Conservation (phyloP, 441 rosid species). For the Bruguiera hainesii region DNA sequence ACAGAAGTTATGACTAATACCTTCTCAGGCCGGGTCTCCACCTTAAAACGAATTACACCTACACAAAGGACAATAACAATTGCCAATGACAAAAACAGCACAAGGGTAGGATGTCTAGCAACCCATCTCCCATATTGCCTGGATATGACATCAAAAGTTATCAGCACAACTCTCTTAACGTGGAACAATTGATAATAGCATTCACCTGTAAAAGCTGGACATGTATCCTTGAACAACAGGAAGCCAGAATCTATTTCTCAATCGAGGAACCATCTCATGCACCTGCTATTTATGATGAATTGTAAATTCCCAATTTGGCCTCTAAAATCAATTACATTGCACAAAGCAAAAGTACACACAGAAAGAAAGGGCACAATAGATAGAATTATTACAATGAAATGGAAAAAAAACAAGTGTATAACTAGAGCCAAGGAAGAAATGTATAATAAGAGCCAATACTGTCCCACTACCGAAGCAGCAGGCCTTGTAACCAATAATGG, state of each 20-base stretch:
- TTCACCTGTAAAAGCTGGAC: slow-evolving; percentile 73
- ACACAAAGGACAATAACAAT: slow-evolving; percentile 71
- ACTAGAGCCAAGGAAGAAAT: too few relatives aligned
- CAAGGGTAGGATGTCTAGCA: slow-evolving; percentile 78
- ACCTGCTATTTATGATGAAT: slow-evolving; percentile 25
- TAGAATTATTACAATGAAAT: background rate
- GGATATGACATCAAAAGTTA: slow-evolving; percentile 27
- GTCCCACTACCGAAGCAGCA: too few relatives aligned
- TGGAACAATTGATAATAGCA: background rate
- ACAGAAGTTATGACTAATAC: slow-evolving; percentile 33
- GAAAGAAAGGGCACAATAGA: background rate
- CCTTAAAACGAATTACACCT: slow-evolving; percentile 77
- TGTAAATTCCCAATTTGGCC: slow-evolving; percentile 5
- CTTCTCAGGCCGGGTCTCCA: slow-evolving; percentile 96
- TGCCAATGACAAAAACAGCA: slow-evolving; percentile 57
- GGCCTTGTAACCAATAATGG: too few relatives aligned
- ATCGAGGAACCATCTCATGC: slow-evolving; percentile 26
- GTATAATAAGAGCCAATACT: too few relatives aligned
- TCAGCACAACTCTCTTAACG: slow-evolving; percentile 3
- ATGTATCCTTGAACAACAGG: slow-evolving; percentile 74
- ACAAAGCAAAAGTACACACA: slow-evolving; percentile 1
- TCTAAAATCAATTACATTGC: slow-evolving; percentile 1
- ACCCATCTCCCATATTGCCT: slow-evolving; percentile 88
- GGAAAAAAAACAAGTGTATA: background rate
- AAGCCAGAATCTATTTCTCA: slow-evolving; percentile 47